Evolutionary conservation across 2,329 filamentous ascomycete genomes (phyloP).

Genomic region (Dactylonectria estremocensis): DNA sequence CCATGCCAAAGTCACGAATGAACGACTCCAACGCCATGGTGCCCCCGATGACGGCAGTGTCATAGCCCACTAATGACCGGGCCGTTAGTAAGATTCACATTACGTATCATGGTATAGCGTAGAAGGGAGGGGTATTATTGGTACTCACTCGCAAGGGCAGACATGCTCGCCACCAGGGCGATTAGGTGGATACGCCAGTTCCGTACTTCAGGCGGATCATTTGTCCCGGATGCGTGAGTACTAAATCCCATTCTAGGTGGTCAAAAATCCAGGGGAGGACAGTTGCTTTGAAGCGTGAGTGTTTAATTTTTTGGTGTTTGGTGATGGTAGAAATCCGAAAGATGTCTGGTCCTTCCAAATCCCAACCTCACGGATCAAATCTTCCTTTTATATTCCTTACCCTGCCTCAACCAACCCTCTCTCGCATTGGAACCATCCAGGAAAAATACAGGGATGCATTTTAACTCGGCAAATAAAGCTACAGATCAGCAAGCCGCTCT

Average conservation of each 20-base stretch:
- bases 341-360: neutral
- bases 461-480: slow-evolving; percentile 9
- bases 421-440: neutral
- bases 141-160: slow-evolving; percentile 52
- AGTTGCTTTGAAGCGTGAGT: neutral
- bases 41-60: slow-evolving; percentile 58
- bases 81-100: neutral
- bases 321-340: neutral
- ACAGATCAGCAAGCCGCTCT: slow-evolving; percentile 29
- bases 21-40: slow-evolving; percentile 58
- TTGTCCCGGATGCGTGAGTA: slow-evolving; percentile 57
- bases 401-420: neutral
- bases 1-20: slow-evolving; percentile 54
- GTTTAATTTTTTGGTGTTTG: no score
- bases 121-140: no score
- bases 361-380: neutral
- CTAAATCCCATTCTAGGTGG: slow-evolving; percentile 41
- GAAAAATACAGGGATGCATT: slow-evolving; percentile 1
- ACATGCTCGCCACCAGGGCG: slow-evolving; percentile 53
- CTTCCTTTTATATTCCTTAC: slow-evolving; percentile 29
- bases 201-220: slow-evolving; percentile 53
- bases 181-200: slow-evolving; percentile 54
- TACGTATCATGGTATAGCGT: neutral
- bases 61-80: slow-evolving; percentile 51
- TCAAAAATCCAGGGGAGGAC: no score